Base-by-base conservation (phyloP, 192 early-diverging fungal species). In the Geranomyces variabilis region DNA sequence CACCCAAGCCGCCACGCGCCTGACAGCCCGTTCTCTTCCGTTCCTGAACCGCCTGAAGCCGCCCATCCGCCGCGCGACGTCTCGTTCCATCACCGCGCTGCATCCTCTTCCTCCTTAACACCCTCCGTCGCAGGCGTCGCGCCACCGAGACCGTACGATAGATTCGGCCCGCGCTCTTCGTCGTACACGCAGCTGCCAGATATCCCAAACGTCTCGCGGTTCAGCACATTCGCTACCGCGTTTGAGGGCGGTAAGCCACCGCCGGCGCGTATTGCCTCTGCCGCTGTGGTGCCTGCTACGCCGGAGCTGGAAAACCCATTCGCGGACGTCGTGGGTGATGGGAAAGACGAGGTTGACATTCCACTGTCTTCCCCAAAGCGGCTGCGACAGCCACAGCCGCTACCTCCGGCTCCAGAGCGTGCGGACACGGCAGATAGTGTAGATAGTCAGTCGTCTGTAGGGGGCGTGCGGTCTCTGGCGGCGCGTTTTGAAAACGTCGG, bases 401-500 rank as follows among this genome's bases (percentile, higher is more conserved):
- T n/a, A n/a, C n/a, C 24, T 6, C 17, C 24, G 58, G 17, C 21
- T 34, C 58, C 31, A 3, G 29, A 6, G 17, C 58, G 29, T 2
- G 15, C 58, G 58, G 36, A 41, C 36, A 28, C 31, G 29, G 17
- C 58, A 4, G 58, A 28, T 34, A 60, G 31, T 60, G 29, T 34
- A 60, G 58, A 60, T 28, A 60, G 58, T 28, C 4, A 33, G 1
- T 60, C 58, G 5, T 60, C 58, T 3, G 36, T 41, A 41, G 36
- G 36, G 29, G 29, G 58, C 29, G 58, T 60, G 29, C 22, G 31
- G 29, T 60, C 58, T 29, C 29, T 60, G 21, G 58, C 58, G 2
- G 58, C 58, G 8, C 58, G 58, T 17, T 60, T 60, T 30, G 58
- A 60, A 29, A 7, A 17, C n/a, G 51, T 53, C 10, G 46, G n/a